phyloP scores from a whole-genome alignment of 2,329 filamentous ascomycete genomes.

The Calycina marina region DNA sequence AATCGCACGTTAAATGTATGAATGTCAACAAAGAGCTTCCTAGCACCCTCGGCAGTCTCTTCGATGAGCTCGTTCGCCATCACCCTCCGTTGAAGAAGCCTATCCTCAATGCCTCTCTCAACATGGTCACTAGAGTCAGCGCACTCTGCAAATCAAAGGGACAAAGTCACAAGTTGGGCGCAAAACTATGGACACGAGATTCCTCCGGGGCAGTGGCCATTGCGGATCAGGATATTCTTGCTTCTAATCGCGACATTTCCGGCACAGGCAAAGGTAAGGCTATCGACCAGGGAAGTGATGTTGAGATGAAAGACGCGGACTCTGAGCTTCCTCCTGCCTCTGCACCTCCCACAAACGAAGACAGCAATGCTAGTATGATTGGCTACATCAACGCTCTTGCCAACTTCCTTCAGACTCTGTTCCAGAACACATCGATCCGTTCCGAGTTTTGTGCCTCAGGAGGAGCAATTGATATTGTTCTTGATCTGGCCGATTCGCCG shows the following conservation, averaged over 20 bases:
- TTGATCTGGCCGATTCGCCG: constrained; percentile 72
- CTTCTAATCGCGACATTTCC: constrained; percentile 17
- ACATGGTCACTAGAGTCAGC: constrained; percentile 75
- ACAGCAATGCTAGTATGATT: constrained; percentile 16
- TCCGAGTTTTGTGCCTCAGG: constrained; percentile 51
- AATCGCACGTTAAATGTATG: constrained; percentile 75
- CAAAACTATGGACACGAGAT: constrained; percentile 57
- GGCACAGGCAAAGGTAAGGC: constrained; percentile 27
- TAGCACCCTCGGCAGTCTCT: constrained; percentile 61
- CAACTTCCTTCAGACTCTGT: constrained; percentile 48
- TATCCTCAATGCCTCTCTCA: constrained; percentile 73
- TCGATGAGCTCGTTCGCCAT: constrained; percentile 89
- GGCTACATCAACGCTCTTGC: constrained; percentile 59
- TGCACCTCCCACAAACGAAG: constrained; percentile 7
- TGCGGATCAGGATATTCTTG: constrained; percentile 29
- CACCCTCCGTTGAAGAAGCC: constrained; percentile 70
- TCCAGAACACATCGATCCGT: constrained; percentile 19
- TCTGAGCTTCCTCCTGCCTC: constrained; percentile 7
- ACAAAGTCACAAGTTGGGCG: constrained; percentile 54
- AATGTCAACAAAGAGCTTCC: constrained; percentile 60
- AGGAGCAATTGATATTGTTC: constrained; percentile 68
- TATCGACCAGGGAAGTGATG: constrained; percentile 35
- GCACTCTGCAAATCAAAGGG: constrained; percentile 60
- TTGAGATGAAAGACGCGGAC: constrained; percentile 50
- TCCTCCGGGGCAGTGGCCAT: constrained; percentile 42